Percentiles rank a stretch among this genome's conserved stretches.
Conservation (phyloP, 306 rosid species). For the Urtica urens region DNA sequence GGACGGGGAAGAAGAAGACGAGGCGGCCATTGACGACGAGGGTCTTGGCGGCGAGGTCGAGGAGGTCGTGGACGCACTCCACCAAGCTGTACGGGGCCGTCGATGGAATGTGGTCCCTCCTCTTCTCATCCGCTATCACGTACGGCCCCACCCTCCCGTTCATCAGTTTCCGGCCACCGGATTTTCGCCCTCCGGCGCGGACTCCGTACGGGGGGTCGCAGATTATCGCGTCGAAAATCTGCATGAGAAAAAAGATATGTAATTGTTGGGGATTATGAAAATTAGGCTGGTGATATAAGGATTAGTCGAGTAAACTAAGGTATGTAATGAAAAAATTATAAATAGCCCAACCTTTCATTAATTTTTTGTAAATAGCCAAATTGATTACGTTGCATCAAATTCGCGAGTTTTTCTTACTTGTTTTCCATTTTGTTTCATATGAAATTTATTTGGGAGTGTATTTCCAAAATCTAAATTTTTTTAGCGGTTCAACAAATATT, state of each 20-base stretch:
- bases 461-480: too few relatives aligned
- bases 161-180: conserved; percentile 89
- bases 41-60: conserved; percentile 83
- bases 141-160: conserved; percentile 73
- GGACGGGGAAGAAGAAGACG: conserved; percentile 82
- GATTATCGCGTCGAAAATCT: conserved; percentile 84
- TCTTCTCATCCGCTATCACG: conserved; percentile 76
- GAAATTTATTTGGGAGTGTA: too few relatives aligned
- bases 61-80: conserved; percentile 93
- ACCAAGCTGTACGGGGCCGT: conserved; percentile 79
- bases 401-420: too few relatives aligned
- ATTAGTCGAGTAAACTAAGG: too few relatives aligned
- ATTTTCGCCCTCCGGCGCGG: conserved; percentile 97
- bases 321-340: too few relatives aligned
- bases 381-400: too few relatives aligned
- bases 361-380: too few relatives aligned
- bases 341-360: too few relatives aligned
- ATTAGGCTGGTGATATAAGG: too few relatives aligned
- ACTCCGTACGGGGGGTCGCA: conserved; percentile 99
- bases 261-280: too few relatives aligned
- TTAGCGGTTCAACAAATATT: too few relatives aligned
- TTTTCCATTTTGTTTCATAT: too few relatives aligned
- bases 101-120: conserved; percentile 87
- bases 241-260: conserved; percentile 8
- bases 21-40: conserved; percentile 76